Evolutionary conservation across 768 basidiomycete species (phyloP), one percentile per base, ranked within the genome.

Genomic region (Tulasnella sp.): DNA sequence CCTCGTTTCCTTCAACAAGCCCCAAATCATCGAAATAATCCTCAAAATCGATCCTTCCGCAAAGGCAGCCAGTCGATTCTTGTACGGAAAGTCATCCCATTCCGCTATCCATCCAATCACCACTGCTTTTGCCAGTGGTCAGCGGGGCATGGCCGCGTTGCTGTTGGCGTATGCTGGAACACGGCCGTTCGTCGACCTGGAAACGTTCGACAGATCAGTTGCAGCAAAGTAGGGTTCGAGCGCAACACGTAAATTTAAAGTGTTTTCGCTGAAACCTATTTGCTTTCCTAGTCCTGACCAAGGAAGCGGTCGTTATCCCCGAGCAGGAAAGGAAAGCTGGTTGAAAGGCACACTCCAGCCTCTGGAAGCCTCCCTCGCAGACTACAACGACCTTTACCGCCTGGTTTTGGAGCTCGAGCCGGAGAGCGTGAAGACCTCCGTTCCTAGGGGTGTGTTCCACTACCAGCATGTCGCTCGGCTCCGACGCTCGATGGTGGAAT

Each of bases 91-190:
- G 22, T 14, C 3, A n/a, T 73, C 62, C 26, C 4, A 16, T 22
- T 16, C 22, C 2, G 67, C 75, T 9, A 70, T 77, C 5, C 77
- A 76, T 42, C 80, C 81, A 8, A 37, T 80, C 17, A 77, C 79
- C 3, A 75, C 78, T 3, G 77, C 80, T 12, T 74, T 81, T 37
- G 32, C n/a, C 2, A 59, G 29, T 16, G 74, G 77, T 9, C 68
- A 78, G 47, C 78, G 77, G 41, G 76, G 77, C 11, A 78, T 77
- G 19, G 62, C 78, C 1, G 79, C 79, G 0, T 40, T 79, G 3
- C 74, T 81, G 6, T 74, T 80, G 3, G 78, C 80, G 0, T 72
- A 81, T 44, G 80, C 79, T 0, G 79, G 79, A 14, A 79, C 77
- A 66, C 37, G 77, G 17, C 40, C 32, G 1, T 75, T 77, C 68